A percentile compares a stretch with the other conserved stretches of the same genome.
Conservation (phyloP, 1,139 yeast species). For the Candida neerlandica region DNA sequence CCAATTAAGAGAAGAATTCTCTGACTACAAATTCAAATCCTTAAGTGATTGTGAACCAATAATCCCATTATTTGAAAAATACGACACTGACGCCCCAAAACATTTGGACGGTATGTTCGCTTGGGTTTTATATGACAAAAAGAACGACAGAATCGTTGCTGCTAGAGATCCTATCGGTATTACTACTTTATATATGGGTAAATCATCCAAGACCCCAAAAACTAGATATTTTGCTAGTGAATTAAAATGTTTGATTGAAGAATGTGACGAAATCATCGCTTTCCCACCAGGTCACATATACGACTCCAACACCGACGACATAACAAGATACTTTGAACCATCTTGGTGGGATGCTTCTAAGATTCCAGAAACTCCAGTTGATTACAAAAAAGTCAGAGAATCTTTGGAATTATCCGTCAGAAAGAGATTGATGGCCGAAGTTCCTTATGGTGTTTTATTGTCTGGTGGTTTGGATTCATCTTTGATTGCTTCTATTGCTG, state of each 20-base stretch:
- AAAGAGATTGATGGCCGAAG: conserved; percentile 99
- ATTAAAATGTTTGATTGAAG: conserved; percentile 88
- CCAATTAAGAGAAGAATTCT: conserved; percentile 73
- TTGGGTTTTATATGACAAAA: conserved; percentile 84
- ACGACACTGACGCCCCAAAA: conserved; percentile 89
- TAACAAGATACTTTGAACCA: conserved; percentile 88
- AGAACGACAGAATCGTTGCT: conserved; percentile 85
- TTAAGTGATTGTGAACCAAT: conserved; percentile 96
- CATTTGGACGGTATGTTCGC: conserved; percentile 98
- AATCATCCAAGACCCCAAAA: conserved; percentile 66
- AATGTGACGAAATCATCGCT: conserved; percentile 87
- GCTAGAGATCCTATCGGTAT: conserved; percentile 99
- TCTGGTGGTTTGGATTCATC: conserved; percentile 98
- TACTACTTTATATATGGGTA: conserved; percentile 95
- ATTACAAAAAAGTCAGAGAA: conserved; percentile 71
- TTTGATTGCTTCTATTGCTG: conserved; percentile 93
- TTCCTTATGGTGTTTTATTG: conserved; percentile 94
- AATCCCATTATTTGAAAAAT: conserved; percentile 86
- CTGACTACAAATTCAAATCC: conserved; percentile 77
- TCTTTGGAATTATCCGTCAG: conserved; percentile 91
- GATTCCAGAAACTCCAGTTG: conserved; percentile 76
- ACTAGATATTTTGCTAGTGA: conserved; percentile 92
- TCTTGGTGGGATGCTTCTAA: conserved; percentile 86
- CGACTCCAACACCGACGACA: conserved; percentile 84
- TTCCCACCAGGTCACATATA: conserved; percentile 99